These are phyloP conservation scores for Microbotryum saponariae DNA, from an alignment of 1,284 basidiomycete genomes.

Conservation along the genomic window DNA sequence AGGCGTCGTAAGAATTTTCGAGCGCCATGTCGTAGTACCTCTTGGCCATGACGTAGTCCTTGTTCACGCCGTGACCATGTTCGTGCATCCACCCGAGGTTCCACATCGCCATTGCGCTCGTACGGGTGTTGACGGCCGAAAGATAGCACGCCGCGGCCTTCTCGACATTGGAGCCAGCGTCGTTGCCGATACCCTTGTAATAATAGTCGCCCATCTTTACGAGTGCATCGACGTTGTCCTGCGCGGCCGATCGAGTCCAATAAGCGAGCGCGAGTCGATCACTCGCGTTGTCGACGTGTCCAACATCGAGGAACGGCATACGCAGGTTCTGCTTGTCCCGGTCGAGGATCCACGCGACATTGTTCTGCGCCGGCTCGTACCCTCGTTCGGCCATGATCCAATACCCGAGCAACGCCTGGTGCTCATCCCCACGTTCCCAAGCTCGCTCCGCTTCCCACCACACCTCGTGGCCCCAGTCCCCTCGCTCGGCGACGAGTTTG, in stretches of 20 bases:
- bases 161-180: slow-evolving; percentile 57
- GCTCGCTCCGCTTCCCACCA: slow-evolving; percentile 70
- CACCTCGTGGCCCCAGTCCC: slow-evolving; percentile 74
- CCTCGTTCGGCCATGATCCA: slow-evolving; percentile 91
- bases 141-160: slow-evolving; percentile 91
- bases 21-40: slow-evolving; percentile 86
- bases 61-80: slow-evolving; percentile 81
- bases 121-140: slow-evolving; percentile 75
- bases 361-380: slow-evolving; percentile 88
- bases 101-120: slow-evolving; percentile 94
- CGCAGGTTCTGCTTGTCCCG: slow-evolving; percentile 71
- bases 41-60: slow-evolving; percentile 96
- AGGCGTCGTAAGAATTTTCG: slow-evolving; percentile 79
- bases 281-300: slow-evolving; percentile 49
- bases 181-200: slow-evolving; percentile 69
- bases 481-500: slow-evolving; percentile 80
- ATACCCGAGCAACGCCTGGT: slow-evolving; percentile 73
- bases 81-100: slow-evolving; percentile 99
- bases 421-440: slow-evolving; percentile 63
- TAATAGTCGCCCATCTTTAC: slow-evolving; percentile 73
- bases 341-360: slow-evolving; percentile 85
- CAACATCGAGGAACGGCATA: slow-evolving; percentile 25
- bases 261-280: slow-evolving; percentile 76
- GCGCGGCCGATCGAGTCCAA: slow-evolving; percentile 88
- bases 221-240: slow-evolving; percentile 87